These are phyloP conservation scores for Alternaria ethzedia DNA, from an alignment of 2,329 filamentous ascomycete genomes.

Conservation along the genomic window DNA sequence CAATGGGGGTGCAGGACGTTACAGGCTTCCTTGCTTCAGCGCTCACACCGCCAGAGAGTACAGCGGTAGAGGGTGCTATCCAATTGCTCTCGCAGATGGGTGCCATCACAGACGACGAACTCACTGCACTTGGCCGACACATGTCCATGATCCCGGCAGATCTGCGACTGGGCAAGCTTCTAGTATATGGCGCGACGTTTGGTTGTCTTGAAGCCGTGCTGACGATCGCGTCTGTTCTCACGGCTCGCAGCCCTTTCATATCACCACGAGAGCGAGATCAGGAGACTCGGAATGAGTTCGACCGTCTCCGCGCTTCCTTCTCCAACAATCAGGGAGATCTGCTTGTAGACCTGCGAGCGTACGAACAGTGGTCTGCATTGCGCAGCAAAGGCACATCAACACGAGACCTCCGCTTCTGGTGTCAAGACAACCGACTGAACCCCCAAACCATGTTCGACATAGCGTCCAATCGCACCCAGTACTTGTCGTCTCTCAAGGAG, in stretches of 20 bases:
- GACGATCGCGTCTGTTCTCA: conserved; percentile 91
- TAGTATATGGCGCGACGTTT: conserved; percentile 94
- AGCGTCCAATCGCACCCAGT: conserved; percentile 82
- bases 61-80: conserved; percentile 86
- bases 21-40: conserved; percentile 81
- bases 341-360: conserved; percentile 84
- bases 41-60: conserved; percentile 83
- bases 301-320: conserved; percentile 77
- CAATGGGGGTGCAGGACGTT: conserved; percentile 90
- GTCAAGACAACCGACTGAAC: conserved; percentile 83
- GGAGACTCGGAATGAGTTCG: conserved; percentile 81
- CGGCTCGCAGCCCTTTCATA: conserved; percentile 83
- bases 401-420: conserved; percentile 75
- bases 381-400: conserved; percentile 61
- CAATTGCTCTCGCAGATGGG: conserved; percentile 82
- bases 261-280: conserved; percentile 83
- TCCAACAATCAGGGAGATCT: conserved; percentile 82
- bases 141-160: conserved; percentile 96
- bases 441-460: conserved; percentile 87
- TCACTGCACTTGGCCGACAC: conserved; percentile 90
- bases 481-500: conserved; percentile 83
- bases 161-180: conserved; percentile 88
- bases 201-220: conserved; percentile 88
- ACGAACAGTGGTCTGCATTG: conserved; percentile 79
- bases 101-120: conserved; percentile 80